phyloP scores from a whole-genome alignment of 257 asterid species.

The Solanum paucissectum region DNA sequence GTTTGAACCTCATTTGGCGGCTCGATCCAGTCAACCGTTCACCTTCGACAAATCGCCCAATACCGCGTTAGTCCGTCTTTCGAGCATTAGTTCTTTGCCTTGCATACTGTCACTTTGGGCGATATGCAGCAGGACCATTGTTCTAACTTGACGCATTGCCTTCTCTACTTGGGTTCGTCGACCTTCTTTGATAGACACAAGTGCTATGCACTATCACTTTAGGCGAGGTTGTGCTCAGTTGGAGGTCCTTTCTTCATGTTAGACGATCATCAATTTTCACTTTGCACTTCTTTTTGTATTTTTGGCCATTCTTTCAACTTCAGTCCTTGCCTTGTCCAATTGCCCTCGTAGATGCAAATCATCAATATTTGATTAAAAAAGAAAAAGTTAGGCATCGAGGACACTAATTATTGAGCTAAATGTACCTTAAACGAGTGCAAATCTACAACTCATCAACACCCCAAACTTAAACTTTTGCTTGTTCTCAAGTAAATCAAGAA shows the following conservation, averaged over 20 bases:
- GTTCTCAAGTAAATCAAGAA: neutral
- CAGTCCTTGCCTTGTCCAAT: neutral
- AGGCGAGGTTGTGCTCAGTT: neutral
- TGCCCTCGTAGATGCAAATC: neutral
- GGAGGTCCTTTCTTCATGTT: neutral
- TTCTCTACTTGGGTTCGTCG: neutral
- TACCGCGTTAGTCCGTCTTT: too few species aligned
- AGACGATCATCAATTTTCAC: neutral
- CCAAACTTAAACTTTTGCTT: neutral
- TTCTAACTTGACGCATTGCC: too few species aligned
- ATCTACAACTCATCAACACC: neutral
- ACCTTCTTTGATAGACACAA: neutral
- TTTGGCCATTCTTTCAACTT: neutral
- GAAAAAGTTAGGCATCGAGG: neutral
- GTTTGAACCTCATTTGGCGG: too few species aligned
- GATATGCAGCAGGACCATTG: neutral
- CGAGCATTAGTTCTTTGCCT: neutral
- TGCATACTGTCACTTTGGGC: neutral
- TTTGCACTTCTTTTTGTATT: neutral
- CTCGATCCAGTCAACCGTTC: too few species aligned
- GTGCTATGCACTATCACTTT: neutral
- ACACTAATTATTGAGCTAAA: neutral
- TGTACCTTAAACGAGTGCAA: neutral
- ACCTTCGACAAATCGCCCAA: too few species aligned
- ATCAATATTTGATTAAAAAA: neutral